These are phyloP conservation scores for Erysimum pusillum DNA, from an alignment of 441 rosid species.

Conservation along the genomic window DNA sequence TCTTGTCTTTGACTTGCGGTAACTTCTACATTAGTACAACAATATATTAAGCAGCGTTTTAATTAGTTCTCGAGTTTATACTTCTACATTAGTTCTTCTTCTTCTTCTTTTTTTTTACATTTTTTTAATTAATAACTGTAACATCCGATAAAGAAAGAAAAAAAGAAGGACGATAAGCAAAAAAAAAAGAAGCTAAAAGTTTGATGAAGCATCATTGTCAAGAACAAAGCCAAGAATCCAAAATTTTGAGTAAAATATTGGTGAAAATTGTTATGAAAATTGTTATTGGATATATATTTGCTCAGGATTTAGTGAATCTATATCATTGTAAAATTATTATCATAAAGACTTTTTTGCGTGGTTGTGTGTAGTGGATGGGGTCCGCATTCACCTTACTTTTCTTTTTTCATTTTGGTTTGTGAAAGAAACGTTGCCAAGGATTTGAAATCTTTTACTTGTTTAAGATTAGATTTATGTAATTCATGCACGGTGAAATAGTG, in stretches of 20 bases:
- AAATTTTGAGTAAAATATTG: slow-evolving; percentile 17
- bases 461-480: not conserved
- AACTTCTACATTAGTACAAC: not conserved
- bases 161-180: not conserved
- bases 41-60: not conserved
- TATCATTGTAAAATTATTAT: slow-evolving; percentile 22
- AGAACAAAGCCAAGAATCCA: slow-evolving; percentile 15
- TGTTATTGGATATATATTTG: too few relatives aligned
- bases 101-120: too few relatives aligned
- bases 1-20: too few relatives aligned
- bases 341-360: slow-evolving; percentile 2
- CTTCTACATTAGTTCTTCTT: not conserved
- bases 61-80: not conserved
- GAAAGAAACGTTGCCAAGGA: not conserved
- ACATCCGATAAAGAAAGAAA: not conserved
- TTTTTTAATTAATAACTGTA: not conserved
- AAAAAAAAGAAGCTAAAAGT: not conserved
- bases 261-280: not conserved
- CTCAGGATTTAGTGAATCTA: slow-evolving; percentile 20
- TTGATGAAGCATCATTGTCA: slow-evolving; percentile 25
- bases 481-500: not conserved
- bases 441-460: not conserved
- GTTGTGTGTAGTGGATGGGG: slow-evolving; percentile 19
- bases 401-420: not conserved
- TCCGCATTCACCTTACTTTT: not conserved